These are phyloP conservation scores for Pelargonium cotyledonis DNA, from an alignment of 441 rosid genomes.

Conservation along the genomic window DNA sequence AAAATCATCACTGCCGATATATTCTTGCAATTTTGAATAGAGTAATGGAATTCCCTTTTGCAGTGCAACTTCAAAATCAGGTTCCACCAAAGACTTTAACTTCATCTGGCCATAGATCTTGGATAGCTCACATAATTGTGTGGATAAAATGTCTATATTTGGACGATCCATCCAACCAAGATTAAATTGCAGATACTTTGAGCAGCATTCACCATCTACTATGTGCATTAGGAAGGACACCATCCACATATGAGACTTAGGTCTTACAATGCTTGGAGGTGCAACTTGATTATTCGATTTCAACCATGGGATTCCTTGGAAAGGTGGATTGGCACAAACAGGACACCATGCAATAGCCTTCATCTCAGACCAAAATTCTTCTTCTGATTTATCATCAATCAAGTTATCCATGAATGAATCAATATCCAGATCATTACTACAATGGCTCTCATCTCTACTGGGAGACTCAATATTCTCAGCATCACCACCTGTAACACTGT, in stretches of 20 bases:
- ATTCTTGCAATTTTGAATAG: constrained; percentile 66
- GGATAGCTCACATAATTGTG: constrained; percentile 71
- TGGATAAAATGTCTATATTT: constrained; percentile 45
- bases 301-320: constrained; percentile 82
- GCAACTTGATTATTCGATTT: constrained; percentile 55
- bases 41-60: constrained; percentile 63
- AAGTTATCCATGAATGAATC: constrained; percentile 44
- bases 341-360: constrained; percentile 89
- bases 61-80: constrained; percentile 52
- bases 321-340: constrained; percentile 60
- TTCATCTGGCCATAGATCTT: constrained; percentile 58
- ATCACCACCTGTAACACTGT: constrained; percentile 25
- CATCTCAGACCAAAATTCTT: constrained; percentile 83
- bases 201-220: constrained; percentile 63
- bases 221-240: constrained; percentile 72
- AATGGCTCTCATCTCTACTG: constrained; percentile 28
- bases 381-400: constrained; percentile 54
- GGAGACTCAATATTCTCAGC: constrained; percentile 25
- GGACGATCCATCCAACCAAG: constrained; percentile 85
- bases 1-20: constrained; percentile 60
- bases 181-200: constrained; percentile 50
- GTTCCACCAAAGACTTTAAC: constrained; percentile 42
- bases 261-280: constrained; percentile 74
- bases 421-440: constrained; percentile 35
- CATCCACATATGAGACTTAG: constrained; percentile 81